Evolutionary conservation across 2,329 filamentous ascomycete species (phyloP).

Genomic region (Aureobasidium melanogenum): DNA sequence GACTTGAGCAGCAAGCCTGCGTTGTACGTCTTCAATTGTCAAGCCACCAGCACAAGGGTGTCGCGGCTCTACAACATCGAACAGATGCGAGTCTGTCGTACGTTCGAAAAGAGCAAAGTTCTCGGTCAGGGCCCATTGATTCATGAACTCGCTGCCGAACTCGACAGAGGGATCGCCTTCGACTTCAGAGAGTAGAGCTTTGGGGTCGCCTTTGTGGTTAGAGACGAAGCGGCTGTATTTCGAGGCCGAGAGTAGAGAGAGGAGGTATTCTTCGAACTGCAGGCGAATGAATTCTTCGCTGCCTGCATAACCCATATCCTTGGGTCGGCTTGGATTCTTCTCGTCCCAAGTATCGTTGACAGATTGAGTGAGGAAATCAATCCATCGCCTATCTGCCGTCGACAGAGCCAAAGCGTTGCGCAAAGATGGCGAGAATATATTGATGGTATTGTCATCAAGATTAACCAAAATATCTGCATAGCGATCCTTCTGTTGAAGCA

Average conservation of each 20-base stretch:
- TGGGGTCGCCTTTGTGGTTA: constrained; percentile 44
- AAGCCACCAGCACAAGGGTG: constrained; percentile 91
- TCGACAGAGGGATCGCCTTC: constrained; percentile 80
- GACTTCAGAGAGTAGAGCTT: constrained; percentile 49
- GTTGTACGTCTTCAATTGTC: constrained; percentile 88
- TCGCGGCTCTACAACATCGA: constrained; percentile 85
- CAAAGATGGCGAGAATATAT: constrained; percentile 71
- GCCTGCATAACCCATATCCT: constrained; percentile 86
- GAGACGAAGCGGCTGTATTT: constrained; percentile 63
- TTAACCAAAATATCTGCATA: constrained; percentile 97
- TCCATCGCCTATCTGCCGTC: constrained; percentile 85
- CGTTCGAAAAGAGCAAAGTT: constrained; percentile 86
- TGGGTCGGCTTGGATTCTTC: constrained; percentile 77
- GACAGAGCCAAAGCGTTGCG: constrained; percentile 69
- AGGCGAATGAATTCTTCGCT: constrained; percentile 96
- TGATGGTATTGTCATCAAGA: constrained; percentile 80
- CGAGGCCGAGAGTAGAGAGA: constrained; percentile 76
- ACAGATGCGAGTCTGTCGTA: constrained; percentile 68
- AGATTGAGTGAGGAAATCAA: constrained; percentile 86
- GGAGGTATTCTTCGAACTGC: constrained; percentile 93
- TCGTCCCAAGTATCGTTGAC: constrained; percentile 98
- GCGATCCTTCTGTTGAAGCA: constrained; percentile 87
- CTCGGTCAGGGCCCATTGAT: constrained; percentile 79
- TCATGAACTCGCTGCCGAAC: constrained; percentile 75
- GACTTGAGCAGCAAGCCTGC: constrained; percentile 82